A percentile compares a stretch with the other conserved stretches of the same genome.
Evolutionary conservation across 352 stramenopile genomes (phyloP).

Genomic region (Pythium aquatile): DNA sequence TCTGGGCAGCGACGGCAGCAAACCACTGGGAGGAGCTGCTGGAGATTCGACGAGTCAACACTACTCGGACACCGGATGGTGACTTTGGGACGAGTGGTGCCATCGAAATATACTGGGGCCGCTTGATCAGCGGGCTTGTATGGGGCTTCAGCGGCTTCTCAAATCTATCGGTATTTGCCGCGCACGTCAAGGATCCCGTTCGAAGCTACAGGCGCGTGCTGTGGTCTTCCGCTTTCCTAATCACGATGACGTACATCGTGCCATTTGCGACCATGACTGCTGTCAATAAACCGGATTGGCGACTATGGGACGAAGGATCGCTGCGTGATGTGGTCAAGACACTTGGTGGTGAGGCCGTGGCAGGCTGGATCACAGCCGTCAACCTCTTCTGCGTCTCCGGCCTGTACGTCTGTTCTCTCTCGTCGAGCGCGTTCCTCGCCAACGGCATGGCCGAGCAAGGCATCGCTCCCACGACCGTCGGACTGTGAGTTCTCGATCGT

Average conservation of each 20-base stretch:
- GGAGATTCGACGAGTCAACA: slow-evolving; percentile 32
- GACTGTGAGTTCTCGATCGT: slow-evolving; percentile 28
- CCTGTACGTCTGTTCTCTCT: slow-evolving; percentile 45
- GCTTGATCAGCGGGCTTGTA: slow-evolving; percentile 38
- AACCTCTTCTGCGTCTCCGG: slow-evolving; percentile 38
- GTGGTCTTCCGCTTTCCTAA: slow-evolving; percentile 34
- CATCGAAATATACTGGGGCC: slow-evolving; percentile 25
- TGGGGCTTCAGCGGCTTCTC: slow-evolving; percentile 60
- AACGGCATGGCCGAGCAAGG: slow-evolving; percentile 52
- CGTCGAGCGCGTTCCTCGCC: slow-evolving; percentile 51
- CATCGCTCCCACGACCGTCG: slow-evolving; percentile 45
- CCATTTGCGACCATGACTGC: slow-evolving; percentile 37
- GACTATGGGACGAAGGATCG: slow-evolving; percentile 37
- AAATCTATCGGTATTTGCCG: slow-evolving; percentile 53
- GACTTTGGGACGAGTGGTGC: slow-evolving; percentile 15
- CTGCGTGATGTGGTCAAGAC: slow-evolving; percentile 35
- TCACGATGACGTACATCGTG: slow-evolving; percentile 49
- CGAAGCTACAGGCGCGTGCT: slow-evolving; percentile 44
- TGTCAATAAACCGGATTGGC: slow-evolving; percentile 43
- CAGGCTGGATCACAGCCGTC: slow-evolving; percentile 33
- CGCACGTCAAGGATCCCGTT: slow-evolving; percentile 36
- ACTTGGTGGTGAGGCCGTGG: slow-evolving; percentile 36
- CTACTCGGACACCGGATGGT: slow-evolving; percentile 9
- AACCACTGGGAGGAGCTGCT: slow-evolving; percentile 36
- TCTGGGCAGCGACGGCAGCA: slow-evolving; percentile 37